Conservation (phyloP, 176 grass and related monocot species). For the maize (Zea mays) region DNA sequence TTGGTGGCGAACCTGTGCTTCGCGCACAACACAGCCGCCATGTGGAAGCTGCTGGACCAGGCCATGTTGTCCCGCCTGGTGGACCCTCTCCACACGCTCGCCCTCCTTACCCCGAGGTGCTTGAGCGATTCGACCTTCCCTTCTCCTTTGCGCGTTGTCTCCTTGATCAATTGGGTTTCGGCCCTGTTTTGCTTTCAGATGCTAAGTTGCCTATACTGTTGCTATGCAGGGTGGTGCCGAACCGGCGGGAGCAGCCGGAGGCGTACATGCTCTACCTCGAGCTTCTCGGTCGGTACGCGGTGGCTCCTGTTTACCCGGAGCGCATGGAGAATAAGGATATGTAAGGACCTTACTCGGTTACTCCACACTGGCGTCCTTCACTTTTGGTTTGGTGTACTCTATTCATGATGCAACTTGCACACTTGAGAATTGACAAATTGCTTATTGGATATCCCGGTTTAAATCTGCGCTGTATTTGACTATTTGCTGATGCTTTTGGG, state of each 20-base stretch:
- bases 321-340: constrained; percentile 37
- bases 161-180: neutral
- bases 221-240: constrained; percentile 50
- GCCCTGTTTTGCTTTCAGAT: neutral
- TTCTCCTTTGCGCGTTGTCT: neutral
- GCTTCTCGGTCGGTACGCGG: constrained; percentile 44
- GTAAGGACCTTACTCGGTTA: neutral
- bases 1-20: constrained; percentile 63
- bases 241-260: constrained; percentile 54
- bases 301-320: constrained; percentile 32
- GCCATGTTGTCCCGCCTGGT: constrained; percentile 62
- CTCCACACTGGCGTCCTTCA: neutral
- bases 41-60: constrained; percentile 83
- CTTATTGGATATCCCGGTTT: neutral
- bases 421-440: neutral
- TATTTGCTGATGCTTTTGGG: neutral
- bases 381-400: neutral
- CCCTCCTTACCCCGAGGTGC: constrained; percentile 62
- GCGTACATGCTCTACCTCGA: constrained; percentile 72
- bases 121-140: neutral
- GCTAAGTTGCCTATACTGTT: neutral
- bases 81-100: constrained; percentile 50
- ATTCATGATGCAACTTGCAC: neutral
- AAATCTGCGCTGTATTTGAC: neutral
- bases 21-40: constrained; percentile 48